phyloP scores from a whole-genome alignment of 768 basidiomycete species.

The Gloeostereum incarnatum region DNA sequence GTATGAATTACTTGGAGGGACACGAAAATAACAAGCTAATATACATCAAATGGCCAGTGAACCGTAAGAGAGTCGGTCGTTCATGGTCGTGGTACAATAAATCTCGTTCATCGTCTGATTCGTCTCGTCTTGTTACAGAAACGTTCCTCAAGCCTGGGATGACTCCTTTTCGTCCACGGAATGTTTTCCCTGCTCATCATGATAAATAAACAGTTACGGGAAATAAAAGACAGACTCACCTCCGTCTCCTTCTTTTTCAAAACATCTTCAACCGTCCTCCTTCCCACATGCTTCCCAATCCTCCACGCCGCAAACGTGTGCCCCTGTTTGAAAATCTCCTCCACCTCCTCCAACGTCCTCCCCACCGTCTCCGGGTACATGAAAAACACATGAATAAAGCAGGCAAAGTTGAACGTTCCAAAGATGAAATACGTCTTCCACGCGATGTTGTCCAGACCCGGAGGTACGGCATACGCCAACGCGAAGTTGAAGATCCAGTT shows the following conservation, averaged over 20 bases:
- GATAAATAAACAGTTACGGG: too few species aligned
- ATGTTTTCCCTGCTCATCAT: too few species aligned
- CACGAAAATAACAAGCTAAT: too few species aligned
- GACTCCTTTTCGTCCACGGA: too few species aligned
- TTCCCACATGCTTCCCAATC: conserved; percentile 50
- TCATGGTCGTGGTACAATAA: too few species aligned
- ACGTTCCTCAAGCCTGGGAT: too few species aligned
- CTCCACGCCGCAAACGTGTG: conserved; percentile 68
- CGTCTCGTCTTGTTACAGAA: too few species aligned
- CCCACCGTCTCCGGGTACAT: conserved; percentile 76
- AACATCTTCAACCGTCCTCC: conserved; percentile 49
- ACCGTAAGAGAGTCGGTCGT: too few species aligned
- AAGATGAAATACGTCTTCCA: conserved; percentile 76
- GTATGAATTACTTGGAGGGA: too few species aligned
- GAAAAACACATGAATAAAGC: conserved; percentile 64
- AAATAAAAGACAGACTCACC: too few species aligned
- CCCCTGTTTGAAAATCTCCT: conserved; percentile 66
- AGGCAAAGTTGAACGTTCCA: conserved; percentile 68
- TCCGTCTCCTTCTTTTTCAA: conserved; percentile 12
- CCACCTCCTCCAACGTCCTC: conserved; percentile 69
- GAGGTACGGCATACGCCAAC: conserved; percentile 69
- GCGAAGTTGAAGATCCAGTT: conserved; percentile 71
- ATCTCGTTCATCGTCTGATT: too few species aligned
- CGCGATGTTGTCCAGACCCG: conserved; percentile 55
- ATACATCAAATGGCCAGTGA: too few species aligned